phyloP scores from a whole-genome alignment of 345 rosid species.

The Raphanus sativus region DNA sequence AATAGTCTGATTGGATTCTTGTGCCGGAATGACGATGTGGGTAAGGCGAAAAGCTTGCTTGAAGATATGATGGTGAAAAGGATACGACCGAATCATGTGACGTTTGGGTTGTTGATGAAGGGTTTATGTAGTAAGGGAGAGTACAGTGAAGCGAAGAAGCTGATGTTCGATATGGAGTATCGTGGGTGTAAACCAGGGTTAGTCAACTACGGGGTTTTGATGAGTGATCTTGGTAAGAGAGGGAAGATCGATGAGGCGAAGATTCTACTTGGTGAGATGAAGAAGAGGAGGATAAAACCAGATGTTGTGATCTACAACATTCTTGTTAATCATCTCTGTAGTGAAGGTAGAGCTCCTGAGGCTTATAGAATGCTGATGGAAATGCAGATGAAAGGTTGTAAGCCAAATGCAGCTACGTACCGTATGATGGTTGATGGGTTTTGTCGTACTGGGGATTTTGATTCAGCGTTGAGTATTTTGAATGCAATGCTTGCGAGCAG shows the following conservation, averaged over 20 bases:
- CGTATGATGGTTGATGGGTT: slow-evolving; percentile 86
- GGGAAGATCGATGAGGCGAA: slow-evolving; percentile 76
- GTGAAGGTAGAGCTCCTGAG: slow-evolving; percentile 54
- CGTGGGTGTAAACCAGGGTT: slow-evolving; percentile 67
- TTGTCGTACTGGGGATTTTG: slow-evolving; percentile 59
- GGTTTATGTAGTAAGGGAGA: slow-evolving; percentile 66
- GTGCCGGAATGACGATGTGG: slow-evolving; percentile 47
- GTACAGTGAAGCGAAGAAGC: slow-evolving; percentile 59
- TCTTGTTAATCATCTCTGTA: slow-evolving; percentile 68
- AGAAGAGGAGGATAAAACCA: slow-evolving; percentile 64
- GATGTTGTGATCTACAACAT: slow-evolving; percentile 83
- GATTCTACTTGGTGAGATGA: slow-evolving; percentile 70
- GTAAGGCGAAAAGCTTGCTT: slow-evolving; percentile 50
- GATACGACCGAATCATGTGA: slow-evolving; percentile 55
- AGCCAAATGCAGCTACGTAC: slow-evolving; percentile 86
- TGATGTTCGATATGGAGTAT: slow-evolving; percentile 93
- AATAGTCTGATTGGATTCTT: slow-evolving; percentile 61
- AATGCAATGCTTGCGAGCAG: slow-evolving; percentile 64
- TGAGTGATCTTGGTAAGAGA: slow-evolving; percentile 78
- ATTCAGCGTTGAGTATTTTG: slow-evolving; percentile 67
- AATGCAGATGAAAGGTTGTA: slow-evolving; percentile 74
- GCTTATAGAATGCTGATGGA: slow-evolving; percentile 65
- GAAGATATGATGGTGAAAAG: slow-evolving; percentile 56
- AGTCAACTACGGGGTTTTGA: slow-evolving; percentile 73
- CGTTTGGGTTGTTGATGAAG: slow-evolving; percentile 71